phyloP scores from a whole-genome alignment of 164 flowering plant species.

The Vitis riparia region DNA sequence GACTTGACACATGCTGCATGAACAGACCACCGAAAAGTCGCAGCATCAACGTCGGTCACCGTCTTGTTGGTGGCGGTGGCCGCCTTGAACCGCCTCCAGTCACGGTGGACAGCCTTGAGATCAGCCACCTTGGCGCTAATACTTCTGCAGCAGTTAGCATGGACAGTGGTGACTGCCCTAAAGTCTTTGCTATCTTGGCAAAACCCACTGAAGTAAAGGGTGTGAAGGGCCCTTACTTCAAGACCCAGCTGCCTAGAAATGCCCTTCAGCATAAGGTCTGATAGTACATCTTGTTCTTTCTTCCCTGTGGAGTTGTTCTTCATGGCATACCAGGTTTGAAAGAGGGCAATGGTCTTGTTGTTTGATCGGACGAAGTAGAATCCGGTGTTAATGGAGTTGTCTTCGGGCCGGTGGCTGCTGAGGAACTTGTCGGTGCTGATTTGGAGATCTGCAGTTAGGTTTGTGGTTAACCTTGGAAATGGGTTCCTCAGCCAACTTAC shows the following conservation, averaged over 20 bases:
- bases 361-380: constrained; percentile 60
- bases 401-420: constrained; percentile 30
- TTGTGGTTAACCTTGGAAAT: constrained; percentile 25
- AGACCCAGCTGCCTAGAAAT: constrained; percentile 25
- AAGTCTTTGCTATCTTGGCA: constrained; percentile 49
- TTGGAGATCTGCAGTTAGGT: constrained; percentile 48
- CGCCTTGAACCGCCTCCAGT: constrained; percentile 43
- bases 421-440: constrained; percentile 51
- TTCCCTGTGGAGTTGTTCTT: constrained; percentile 47
- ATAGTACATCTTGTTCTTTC: constrained; percentile 78
- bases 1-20: constrained; percentile 4
- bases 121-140: constrained; percentile 56
- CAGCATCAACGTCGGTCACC: too few relatives aligned
- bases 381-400: constrained; percentile 55
- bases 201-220: constrained; percentile 61
- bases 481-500: constrained; percentile 75
- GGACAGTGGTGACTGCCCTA: constrained; percentile 47
- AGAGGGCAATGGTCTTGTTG: constrained; percentile 54
- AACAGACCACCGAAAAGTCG: background rate
- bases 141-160: constrained; percentile 71
- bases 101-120: constrained; percentile 35
- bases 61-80: too few relatives aligned
- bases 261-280: constrained; percentile 25
- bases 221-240: constrained; percentile 37
- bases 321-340: constrained; percentile 45